Conservation (phyloP, 139 green algal genomes). For the Coelastrella sp. region DNA sequence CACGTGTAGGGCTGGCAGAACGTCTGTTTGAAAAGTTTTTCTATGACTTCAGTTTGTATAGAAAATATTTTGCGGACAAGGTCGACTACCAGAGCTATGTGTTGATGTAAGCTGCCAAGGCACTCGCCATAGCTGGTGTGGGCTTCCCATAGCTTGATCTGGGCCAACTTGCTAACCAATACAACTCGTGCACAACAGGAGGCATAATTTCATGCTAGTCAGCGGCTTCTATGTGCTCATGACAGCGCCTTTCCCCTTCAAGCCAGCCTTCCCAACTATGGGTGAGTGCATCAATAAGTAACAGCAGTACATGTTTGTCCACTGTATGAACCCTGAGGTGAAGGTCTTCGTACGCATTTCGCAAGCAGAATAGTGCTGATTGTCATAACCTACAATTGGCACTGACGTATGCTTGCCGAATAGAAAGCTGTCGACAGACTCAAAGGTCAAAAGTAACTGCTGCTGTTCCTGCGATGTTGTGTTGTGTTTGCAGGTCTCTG, state of each 20-base stretch:
- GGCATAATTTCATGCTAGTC: constrained; percentile 45
- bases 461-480: neutral
- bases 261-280: constrained; percentile 51
- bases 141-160: neutral
- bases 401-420: neutral
- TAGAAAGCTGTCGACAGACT: too few relatives aligned
- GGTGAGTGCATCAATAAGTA: constrained; percentile 19
- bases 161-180: neutral
- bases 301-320: neutral
- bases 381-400: neutral
- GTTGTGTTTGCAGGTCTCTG: constrained; percentile 36
- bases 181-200: constrained; percentile 9
- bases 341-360: too few relatives aligned
- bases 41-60: constrained; percentile 50
- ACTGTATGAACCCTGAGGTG: too few relatives aligned
- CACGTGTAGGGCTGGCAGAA: constrained; percentile 8
- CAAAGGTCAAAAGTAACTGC: too few relatives aligned
- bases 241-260: constrained; percentile 39
- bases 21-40: constrained; percentile 46
- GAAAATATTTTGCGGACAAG: constrained; percentile 22
- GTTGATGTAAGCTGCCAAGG: constrained; percentile 15
- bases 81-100: constrained; percentile 48
- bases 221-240: constrained; percentile 35
- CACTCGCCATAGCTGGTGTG: neutral
- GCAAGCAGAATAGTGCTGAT: too few relatives aligned